These are phyloP conservation scores for Eucalyptus sp. DNA, from an alignment of 345 rosid species.

Conservation along the genomic window DNA sequence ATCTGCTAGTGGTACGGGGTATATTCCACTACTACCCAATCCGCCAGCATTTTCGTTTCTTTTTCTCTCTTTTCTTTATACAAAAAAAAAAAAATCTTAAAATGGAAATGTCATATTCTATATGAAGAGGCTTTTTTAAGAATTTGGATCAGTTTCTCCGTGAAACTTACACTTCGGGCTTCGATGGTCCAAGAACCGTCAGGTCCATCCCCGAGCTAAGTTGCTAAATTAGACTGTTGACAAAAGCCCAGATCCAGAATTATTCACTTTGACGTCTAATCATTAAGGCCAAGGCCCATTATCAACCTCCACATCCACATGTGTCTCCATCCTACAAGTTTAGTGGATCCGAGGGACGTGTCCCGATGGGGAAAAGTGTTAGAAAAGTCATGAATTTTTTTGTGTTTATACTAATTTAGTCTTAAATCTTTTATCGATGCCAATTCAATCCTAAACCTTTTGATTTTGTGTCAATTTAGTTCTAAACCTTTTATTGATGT, in stretches of 20 bases:
- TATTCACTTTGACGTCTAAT: neutral
- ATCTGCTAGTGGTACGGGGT: neutral
- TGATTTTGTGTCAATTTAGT: fast-evolving
- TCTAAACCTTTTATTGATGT: fast-evolving
- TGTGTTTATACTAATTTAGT: too few species aligned
- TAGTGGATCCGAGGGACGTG: neutral
- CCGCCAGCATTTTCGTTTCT: neutral
- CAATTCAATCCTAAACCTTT: fast-evolving
- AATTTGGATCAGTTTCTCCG: neutral
- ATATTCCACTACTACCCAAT: neutral
- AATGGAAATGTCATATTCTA: neutral
- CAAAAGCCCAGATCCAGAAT: neutral
- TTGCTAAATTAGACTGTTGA: neutral
- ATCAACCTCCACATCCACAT: neutral
- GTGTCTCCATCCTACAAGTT: neutral
- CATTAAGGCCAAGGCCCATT: neutral
- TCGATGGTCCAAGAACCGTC: neutral
- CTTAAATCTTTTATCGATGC: too few species aligned
- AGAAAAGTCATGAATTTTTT: too few species aligned
- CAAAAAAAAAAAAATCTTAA: neutral
- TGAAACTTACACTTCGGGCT: neutral
- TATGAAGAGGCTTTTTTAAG: neutral
- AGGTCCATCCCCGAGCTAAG: neutral
- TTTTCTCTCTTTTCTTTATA: neutral
- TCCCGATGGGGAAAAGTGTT: too few species aligned